Percentiles rank a stretch among this genome's conserved stretches.
Conservation (phyloP, 805 yeast species). For the Pichia ethanolica region DNA sequence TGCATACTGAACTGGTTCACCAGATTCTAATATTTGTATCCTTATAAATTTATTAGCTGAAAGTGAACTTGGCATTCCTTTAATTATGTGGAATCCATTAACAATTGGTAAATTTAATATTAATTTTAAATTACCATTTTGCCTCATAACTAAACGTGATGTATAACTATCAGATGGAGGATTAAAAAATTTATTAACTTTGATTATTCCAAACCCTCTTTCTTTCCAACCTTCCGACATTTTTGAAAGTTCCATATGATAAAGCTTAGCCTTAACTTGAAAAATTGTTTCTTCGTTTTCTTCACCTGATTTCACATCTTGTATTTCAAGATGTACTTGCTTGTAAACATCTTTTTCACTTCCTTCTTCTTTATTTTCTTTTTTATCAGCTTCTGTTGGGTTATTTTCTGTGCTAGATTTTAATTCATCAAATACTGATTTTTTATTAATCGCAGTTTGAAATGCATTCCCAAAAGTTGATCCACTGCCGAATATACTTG, state of each 20-base stretch:
- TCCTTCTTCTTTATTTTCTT: constrained; percentile 18
- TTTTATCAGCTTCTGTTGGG: constrained; percentile 10
- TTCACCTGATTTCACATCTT: constrained; percentile 75
- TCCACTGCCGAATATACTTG: constrained; percentile 36
- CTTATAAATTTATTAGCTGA: constrained; percentile 79
- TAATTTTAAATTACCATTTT: constrained; percentile 77
- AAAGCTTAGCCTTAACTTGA: constrained; percentile 70
- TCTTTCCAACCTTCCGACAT: constrained; percentile 88
- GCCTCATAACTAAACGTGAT: constrained; percentile 81
- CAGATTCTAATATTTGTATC: constrained; percentile 56
- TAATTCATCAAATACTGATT: constrained; percentile 48
- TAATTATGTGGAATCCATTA: constrained; percentile 51
- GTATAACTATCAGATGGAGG: constrained; percentile 30
- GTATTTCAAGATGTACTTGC: constrained; percentile 54
- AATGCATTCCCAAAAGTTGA: constrained; percentile 49
- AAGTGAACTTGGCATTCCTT: constrained; percentile 83
- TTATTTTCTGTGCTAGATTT: constrained; percentile 8
- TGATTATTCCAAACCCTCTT: constrained; percentile 84
- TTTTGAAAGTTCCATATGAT: constrained; percentile 59
- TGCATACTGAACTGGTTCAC: constrained; percentile 76
- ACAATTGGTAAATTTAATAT: constrained; percentile 68
- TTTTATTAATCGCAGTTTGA: constrained; percentile 40
- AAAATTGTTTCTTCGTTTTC: constrained; percentile 71
- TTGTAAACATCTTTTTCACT: constrained; percentile 32
- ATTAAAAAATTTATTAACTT: constrained; percentile 45